Conservation (phyloP, 2,329 filamentous ascomycete species). For the Aspergillus chevalieri region DNA sequence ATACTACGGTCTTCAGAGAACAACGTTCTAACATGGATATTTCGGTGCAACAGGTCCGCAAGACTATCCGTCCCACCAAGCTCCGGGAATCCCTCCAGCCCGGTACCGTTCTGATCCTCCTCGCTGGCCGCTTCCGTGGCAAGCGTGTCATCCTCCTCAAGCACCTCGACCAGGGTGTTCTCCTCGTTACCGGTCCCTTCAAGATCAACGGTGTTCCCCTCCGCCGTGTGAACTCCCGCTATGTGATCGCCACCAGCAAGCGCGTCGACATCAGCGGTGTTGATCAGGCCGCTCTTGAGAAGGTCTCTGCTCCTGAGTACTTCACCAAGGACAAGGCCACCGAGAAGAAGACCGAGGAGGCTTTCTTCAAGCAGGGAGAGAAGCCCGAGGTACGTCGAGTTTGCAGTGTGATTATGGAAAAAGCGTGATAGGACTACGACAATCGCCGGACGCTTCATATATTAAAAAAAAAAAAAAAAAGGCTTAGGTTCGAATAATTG, state of each 20-base stretch:
- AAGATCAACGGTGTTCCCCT: constrained; percentile 99
- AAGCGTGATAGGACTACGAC: no score
- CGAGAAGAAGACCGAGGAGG: constrained; percentile 96
- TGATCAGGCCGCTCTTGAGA: constrained; percentile 65
- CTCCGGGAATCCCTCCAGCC: constrained; percentile 85
- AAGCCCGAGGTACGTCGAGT: constrained; percentile 75
- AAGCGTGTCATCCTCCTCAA: constrained; percentile 99
- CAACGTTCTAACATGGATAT: constrained; percentile 19
- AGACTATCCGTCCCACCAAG: constrained; percentile 81
- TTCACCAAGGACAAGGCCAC: constrained; percentile 88
- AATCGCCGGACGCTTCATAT: no score
- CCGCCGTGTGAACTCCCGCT: constrained; percentile 59
- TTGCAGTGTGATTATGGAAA: neutral
- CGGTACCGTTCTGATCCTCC: constrained; percentile 95
- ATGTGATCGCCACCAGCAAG: constrained; percentile 47
- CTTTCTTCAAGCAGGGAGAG: constrained; percentile 99
- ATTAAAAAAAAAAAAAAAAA: no score
- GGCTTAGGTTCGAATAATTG: neutral
- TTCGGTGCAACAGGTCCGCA: constrained; percentile 67
- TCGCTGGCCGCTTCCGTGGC: constrained; percentile 98
- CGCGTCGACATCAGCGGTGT: constrained; percentile 64
- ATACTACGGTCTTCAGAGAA: constrained; percentile 1
- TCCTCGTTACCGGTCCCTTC: constrained; percentile 98
- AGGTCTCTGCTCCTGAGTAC: constrained; percentile 86
- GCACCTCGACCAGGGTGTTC: constrained; percentile 92